phyloP scores from a whole-genome alignment of 352 stramenopile genomes.

The Elongisporangium prolatum region DNA sequence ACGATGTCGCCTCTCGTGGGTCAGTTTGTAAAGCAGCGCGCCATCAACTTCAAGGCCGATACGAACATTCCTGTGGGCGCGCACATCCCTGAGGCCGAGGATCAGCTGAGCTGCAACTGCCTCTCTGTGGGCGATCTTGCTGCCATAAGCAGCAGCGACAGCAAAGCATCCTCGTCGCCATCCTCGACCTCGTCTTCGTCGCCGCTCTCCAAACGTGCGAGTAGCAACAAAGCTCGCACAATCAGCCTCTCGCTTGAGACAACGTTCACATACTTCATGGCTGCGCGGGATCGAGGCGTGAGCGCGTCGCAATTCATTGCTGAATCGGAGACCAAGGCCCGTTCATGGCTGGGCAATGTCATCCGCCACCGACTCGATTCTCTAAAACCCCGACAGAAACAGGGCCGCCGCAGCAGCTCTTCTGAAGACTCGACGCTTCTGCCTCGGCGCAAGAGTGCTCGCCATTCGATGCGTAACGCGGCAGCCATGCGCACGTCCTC shows the following conservation, averaged over 20 bases:
- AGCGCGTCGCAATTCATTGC: slow-evolving; percentile 50
- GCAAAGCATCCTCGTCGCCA: slow-evolving; percentile 12
- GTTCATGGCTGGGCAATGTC: slow-evolving; percentile 57
- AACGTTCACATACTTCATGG: slow-evolving; percentile 69
- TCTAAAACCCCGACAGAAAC: slow-evolving; percentile 46
- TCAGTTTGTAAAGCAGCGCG: slow-evolving; percentile 52
- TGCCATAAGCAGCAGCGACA: slow-evolving; percentile 8
- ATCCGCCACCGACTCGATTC: slow-evolving; percentile 63
- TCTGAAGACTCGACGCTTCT: slow-evolving; percentile 22
- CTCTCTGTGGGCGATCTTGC: slow-evolving; percentile 58
- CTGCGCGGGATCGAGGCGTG: slow-evolving; percentile 49
- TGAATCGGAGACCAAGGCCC: slow-evolving; percentile 51
- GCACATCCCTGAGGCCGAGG: slow-evolving; percentile 46
- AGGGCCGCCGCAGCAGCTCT: slow-evolving; percentile 39
- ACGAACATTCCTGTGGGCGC: slow-evolving; percentile 29
- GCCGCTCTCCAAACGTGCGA: slow-evolving; percentile 34
- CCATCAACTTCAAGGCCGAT: slow-evolving; percentile 79
- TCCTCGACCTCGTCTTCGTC: slow-evolving; percentile 16
- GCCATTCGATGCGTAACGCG: slow-evolving; percentile 32
- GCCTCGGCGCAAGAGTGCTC: slow-evolving; percentile 36
- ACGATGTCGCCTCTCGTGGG: slow-evolving; percentile 45
- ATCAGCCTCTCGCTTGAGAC: slow-evolving; percentile 69
- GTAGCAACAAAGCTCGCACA: slow-evolving; percentile 73
- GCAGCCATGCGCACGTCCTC: slow-evolving; percentile 57
- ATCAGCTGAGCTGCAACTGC: slow-evolving; percentile 59